Conservation (phyloP, 2,329 filamentous ascomycete species). For the Aspergillus udagawae region DNA sequence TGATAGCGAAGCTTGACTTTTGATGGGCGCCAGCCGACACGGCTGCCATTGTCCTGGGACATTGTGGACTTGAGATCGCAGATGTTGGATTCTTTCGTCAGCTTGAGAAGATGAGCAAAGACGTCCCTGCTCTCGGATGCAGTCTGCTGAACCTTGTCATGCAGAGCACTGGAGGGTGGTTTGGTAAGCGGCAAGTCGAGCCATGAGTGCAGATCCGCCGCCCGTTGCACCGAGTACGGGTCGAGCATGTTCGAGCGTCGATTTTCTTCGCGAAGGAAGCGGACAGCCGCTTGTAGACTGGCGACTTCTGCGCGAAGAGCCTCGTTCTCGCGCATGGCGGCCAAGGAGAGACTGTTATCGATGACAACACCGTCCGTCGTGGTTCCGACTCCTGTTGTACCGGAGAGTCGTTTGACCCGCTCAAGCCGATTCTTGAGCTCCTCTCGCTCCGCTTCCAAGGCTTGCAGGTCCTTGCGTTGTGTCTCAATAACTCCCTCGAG, state of each 20-base stretch:
- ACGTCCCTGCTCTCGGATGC: constrained; percentile 42
- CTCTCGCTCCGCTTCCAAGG: constrained; percentile 37
- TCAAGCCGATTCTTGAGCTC: constrained; percentile 41
- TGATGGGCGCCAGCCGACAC: constrained; percentile 38
- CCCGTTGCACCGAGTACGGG: constrained; percentile 40
- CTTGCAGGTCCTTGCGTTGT: constrained; percentile 36
- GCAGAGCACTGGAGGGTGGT: constrained; percentile 13
- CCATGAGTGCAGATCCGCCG: constrained; percentile 41
- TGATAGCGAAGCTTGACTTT: constrained; percentile 43
- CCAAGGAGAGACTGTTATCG: constrained; percentile 36
- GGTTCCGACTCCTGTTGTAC: constrained; percentile 32
- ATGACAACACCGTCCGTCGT: constrained; percentile 36
- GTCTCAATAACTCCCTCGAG: constrained; percentile 30
- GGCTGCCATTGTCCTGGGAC: constrained; percentile 21
- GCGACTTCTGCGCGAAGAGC: constrained; percentile 40
- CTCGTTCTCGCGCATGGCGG: constrained; percentile 42
- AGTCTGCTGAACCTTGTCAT: constrained; percentile 32
- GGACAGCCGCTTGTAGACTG: constrained; percentile 44
- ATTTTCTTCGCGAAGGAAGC: constrained; percentile 45
- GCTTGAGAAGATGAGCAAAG: constrained; percentile 39
- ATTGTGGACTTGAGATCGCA: constrained; percentile 37
- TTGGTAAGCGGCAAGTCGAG: constrained; percentile 38
- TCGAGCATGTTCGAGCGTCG: constrained; percentile 38
- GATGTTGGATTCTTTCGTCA: constrained; percentile 40
- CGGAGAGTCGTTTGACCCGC: constrained; percentile 39